Percentiles rank a stretch among this genome's conserved stretches.
These are phyloP conservation scores for Groenewaldozyma tartarivorans DNA, from an alignment of 805 yeast species.

Conservation along the genomic window DNA sequence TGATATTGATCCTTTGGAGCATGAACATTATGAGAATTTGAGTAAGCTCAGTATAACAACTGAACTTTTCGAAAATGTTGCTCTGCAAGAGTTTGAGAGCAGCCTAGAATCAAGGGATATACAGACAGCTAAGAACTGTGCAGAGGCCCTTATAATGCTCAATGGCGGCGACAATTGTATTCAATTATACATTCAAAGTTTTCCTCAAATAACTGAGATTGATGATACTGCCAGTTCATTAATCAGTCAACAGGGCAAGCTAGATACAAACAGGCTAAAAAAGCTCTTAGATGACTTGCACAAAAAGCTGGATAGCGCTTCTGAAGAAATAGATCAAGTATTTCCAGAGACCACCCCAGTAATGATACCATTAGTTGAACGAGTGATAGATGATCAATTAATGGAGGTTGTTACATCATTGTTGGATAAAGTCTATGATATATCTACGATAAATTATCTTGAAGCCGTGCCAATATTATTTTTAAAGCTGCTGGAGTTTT, in stretches of 20 bases:
- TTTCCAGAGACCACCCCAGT: slow-evolving; percentile 39
- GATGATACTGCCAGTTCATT: slow-evolving; percentile 3
- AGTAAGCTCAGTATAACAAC: slow-evolving; percentile 41
- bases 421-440: slow-evolving; percentile 15
- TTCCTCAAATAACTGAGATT: slow-evolving; percentile 12
- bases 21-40: slow-evolving; percentile 27
- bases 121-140: slow-evolving; percentile 27
- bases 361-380: slow-evolving; percentile 40
- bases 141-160: slow-evolving; percentile 24
- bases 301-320: slow-evolving; percentile 30
- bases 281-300: slow-evolving; percentile 24
- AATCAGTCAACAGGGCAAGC: slow-evolving; percentile 6
- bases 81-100: slow-evolving; percentile 56
- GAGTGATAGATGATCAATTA: slow-evolving; percentile 28
- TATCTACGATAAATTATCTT: slow-evolving; percentile 23
- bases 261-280: slow-evolving; percentile 15
- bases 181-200: slow-evolving; percentile 23
- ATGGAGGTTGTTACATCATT: slow-evolving; percentile 19
- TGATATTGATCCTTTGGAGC: slow-evolving; percentile 25
- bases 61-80: slow-evolving; percentile 65
- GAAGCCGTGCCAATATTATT: slow-evolving; percentile 32
- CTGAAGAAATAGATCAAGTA: slow-evolving; percentile 32
- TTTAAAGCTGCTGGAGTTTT: slow-evolving; percentile 14
- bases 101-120: slow-evolving; percentile 42
- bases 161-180: slow-evolving; percentile 29